A percentile compares a stretch with the other conserved stretches of the same genome.
Conservation (phyloP, 495 filamentous ascomycete genomes). For the Penicillium bovifimosum region DNA sequence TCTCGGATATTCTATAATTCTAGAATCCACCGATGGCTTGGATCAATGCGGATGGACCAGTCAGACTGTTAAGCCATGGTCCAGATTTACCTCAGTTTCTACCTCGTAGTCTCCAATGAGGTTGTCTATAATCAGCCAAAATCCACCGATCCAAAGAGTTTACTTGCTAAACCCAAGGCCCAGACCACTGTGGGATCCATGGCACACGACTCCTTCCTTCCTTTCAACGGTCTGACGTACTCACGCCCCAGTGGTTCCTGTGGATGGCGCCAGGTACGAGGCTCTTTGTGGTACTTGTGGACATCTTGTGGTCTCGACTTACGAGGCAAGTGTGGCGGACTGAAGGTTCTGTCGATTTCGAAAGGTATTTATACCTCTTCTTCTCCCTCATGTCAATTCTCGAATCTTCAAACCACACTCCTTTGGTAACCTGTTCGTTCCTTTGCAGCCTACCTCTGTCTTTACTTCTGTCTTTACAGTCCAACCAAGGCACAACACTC, state of each 20-base stretch:
- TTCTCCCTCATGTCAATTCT: neutral
- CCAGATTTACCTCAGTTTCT: neutral
- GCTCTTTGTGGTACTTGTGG: slow-evolving; percentile 6
- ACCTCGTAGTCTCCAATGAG: neutral
- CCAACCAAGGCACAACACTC: slow-evolving; percentile 1
- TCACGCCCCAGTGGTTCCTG: slow-evolving; percentile 5
- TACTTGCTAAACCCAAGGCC: slow-evolving; percentile 16
- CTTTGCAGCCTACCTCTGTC: slow-evolving; percentile 5
- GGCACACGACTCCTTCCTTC: slow-evolving; percentile 2
- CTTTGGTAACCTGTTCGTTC: slow-evolving; percentile 21
- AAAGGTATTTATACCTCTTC: slow-evolving; percentile 19
- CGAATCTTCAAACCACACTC: slow-evolving; percentile 14
- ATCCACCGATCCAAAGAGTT: slow-evolving; percentile 7
- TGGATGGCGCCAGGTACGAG: slow-evolving; percentile 19
- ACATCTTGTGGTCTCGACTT: slow-evolving; percentile 1
- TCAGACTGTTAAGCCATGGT: neutral
- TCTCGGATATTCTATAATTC: neutral
- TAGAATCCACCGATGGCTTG: neutral
- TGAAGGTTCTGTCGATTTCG: slow-evolving; percentile 4
- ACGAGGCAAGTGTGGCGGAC: slow-evolving; percentile 15
- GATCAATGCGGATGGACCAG: neutral
- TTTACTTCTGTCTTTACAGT: slow-evolving; percentile 1
- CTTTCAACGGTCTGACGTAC: slow-evolving; percentile 10
- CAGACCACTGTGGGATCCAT: slow-evolving; percentile 16
- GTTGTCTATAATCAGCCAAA: neutral